Base-by-base conservation (phyloP, 306 rosid genomes). In the Trifolium dubium region DNA sequence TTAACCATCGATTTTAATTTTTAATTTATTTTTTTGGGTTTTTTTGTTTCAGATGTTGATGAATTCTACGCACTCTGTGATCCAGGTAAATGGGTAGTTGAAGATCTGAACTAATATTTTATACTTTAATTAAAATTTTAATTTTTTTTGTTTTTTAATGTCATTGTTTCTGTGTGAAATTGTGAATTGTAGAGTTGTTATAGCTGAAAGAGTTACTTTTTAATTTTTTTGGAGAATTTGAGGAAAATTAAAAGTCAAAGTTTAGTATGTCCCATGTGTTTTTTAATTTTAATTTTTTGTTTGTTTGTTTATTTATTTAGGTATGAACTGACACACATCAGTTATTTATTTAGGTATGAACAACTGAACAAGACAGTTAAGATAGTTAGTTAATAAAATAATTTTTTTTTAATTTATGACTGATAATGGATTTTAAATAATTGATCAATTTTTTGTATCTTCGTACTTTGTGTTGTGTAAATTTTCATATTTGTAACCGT, bases 41-140 rank as follows among this genome's bases (percentile, higher is more conserved):
- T 30, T 30, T 47, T 10, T n/a, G 28, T 76, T 41, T 67, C 95
- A 94, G 97, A 92, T 88, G 99, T 94, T 18, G 99, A 91, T 82
- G 96, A 91, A 67, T 94, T 94, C 71, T 92, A 88, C 40, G 86
- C 92, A 43, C 95, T 90, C 79, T 89, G 99, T 70, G 98, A 92
- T 90, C 96, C 99, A 83, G 98, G 97, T 94, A 85, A 41, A 69
- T 3, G 73, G 13, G 23, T 54, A 5, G 32, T 41, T 32, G 64
- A 77, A 68, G 91, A 88, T 90, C 89, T 72, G 71, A 54, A 41
- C 75, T 58, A 0, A 28, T 29, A 2, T 23, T 43, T 56, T 34
- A 71, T 23, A 14, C 11, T 44, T 80, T 17, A 28, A 14, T 23
- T 53, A 67, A 9, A 54, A 15, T 14, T 41, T 6, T 41, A 8